A percentile compares a stretch with the other conserved stretches of the same genome.
phyloP scores from a whole-genome alignment of 768 basidiomycete genomes.

The Mycena indigotica region DNA sequence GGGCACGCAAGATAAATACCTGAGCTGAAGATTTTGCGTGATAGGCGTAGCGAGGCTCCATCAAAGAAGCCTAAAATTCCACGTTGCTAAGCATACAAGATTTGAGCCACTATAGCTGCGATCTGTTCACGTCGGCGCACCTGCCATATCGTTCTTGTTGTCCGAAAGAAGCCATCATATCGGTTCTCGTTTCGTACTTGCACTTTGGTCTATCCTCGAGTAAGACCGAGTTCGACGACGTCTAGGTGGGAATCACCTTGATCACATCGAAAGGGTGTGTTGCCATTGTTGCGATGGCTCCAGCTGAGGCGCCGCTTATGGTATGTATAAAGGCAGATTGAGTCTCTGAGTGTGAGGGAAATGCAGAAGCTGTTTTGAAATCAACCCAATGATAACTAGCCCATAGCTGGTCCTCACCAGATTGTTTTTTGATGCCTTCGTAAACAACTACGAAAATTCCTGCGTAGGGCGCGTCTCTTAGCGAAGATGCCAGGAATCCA shows the following conservation, averaged over 20 bases:
- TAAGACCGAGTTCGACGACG: background rate
- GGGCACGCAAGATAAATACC: background rate
- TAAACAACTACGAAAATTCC: constrained; percentile 89
- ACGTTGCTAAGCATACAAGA: constrained; percentile 59
- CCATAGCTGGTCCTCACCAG: constrained; percentile 46
- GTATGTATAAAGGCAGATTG: constrained; percentile 59
- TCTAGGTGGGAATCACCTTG: constrained; percentile 58
- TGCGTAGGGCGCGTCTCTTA: constrained; percentile 94
- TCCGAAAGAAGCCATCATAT: constrained; percentile 72
- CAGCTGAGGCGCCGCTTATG: constrained; percentile 75
- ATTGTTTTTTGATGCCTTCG: constrained; percentile 79
- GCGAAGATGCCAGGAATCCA: constrained; percentile 82
- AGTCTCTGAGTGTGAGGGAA: constrained; percentile 45
- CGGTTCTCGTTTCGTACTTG: constrained; percentile 81
- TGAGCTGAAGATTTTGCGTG: constrained; percentile 86
- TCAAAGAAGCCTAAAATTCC: constrained; percentile 83
- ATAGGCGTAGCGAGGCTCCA: constrained; percentile 78
- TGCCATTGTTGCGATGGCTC: constrained; percentile 77
- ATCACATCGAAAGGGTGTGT: constrained; percentile 96
- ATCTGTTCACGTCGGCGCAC: constrained; percentile 41
- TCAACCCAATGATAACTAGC: constrained; percentile 6
- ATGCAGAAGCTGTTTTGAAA: constrained; percentile 39
- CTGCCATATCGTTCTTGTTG: constrained; percentile 65
- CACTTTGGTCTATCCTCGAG: constrained; percentile 71
- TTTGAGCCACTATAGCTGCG: background rate